phyloP scores from a whole-genome alignment of 2,329 filamentous ascomycete genomes.

The Aspergillus floridensis region DNA sequence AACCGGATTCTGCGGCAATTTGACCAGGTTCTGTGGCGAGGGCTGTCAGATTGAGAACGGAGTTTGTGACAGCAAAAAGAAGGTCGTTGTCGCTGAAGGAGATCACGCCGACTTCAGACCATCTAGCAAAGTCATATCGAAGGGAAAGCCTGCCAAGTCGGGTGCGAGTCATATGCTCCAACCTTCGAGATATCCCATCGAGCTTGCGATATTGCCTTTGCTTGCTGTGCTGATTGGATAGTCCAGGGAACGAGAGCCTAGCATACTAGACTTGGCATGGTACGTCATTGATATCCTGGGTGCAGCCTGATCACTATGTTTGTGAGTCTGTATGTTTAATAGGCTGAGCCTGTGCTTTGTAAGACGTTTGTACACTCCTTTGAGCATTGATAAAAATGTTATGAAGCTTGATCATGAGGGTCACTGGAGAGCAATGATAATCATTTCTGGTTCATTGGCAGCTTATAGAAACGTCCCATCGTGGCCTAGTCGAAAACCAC shows the following conservation, averaged over 20 bases:
- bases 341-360: not conserved
- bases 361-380: not conserved
- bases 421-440: not conserved
- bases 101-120: not conserved
- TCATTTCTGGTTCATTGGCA: not conserved
- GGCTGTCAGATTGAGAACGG: constrained; percentile 34
- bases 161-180: constrained; percentile 4
- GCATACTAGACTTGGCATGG: not conserved
- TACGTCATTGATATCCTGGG: not conserved
- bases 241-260: not conserved
- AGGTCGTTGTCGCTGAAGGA: not conserved
- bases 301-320: not conserved
- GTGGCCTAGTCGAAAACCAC: not conserved
- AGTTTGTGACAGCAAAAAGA: constrained; percentile 22
- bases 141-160: constrained; percentile 15
- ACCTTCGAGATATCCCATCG: not conserved
- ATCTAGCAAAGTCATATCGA: not conserved
- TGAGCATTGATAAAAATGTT: not conserved
- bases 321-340: not conserved
- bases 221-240: constrained; percentile 9
- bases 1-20: constrained; percentile 31
- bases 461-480: not conserved
- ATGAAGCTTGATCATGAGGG: not conserved
- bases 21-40: constrained; percentile 28
- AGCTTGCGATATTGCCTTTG: constrained; percentile 11